phyloP scores from a whole-genome alignment of 179 eudicot genomes.

The Amaranthus tricolor region DNA sequence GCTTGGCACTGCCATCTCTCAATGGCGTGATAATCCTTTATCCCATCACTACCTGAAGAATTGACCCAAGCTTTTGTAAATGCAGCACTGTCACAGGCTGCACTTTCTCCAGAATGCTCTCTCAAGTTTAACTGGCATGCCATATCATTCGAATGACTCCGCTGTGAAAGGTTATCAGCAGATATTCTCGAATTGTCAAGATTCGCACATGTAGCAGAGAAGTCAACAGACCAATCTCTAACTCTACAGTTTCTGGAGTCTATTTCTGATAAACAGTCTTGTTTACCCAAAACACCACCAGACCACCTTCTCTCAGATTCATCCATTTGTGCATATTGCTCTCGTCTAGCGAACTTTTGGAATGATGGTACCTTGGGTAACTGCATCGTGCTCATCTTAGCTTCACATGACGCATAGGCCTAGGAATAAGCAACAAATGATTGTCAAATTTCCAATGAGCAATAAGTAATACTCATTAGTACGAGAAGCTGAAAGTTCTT shows the following conservation, averaged over 20 bases:
- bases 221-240: constrained; percentile 95
- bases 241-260: constrained; percentile 98
- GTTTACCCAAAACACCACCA: constrained; percentile 67
- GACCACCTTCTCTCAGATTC: constrained; percentile 73
- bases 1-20: constrained; percentile 99
- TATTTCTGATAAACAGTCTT: constrained; percentile 83
- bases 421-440: constrained; percentile 31
- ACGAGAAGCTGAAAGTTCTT: too few relatives aligned
- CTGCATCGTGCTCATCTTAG: constrained; percentile 55
- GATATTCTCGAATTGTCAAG: constrained; percentile 65
- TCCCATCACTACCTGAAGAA: constrained; percentile 69
- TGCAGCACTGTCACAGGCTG: constrained; percentile 66
- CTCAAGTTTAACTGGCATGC: constrained; percentile 53
- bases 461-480: not conserved
- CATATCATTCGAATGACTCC: constrained; percentile 77
- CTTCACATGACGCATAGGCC: constrained; percentile 89
- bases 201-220: constrained; percentile 78
- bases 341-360: constrained; percentile 94
- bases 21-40: constrained; percentile 86
- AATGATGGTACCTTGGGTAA: constrained; percentile 96
- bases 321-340: constrained; percentile 70
- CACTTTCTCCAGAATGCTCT: constrained; percentile 93
- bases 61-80: constrained; percentile 98
- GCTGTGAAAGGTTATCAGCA: constrained; percentile 66
- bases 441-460: not conserved